Evolutionary conservation across 2,329 filamentous ascomycete species (phyloP).

Genomic region (Sporothrix mexicana): DNA sequence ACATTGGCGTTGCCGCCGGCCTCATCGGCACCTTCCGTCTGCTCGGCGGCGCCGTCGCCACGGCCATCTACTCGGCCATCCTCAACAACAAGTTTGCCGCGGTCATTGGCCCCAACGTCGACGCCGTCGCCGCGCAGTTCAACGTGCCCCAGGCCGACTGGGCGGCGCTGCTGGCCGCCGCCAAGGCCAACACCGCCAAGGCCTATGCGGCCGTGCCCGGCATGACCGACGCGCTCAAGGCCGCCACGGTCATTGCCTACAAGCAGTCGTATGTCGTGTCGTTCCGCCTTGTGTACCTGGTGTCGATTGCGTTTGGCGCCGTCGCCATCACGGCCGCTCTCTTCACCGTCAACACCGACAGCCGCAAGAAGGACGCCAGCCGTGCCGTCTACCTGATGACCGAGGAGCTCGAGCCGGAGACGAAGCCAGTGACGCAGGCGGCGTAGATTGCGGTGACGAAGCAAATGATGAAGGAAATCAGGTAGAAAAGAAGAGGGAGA

Average conservation of each 20-base stretch:
- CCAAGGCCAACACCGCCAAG: slow-evolving; percentile 44
- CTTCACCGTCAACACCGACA: slow-evolving; percentile 43
- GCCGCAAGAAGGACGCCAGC: slow-evolving; percentile 42
- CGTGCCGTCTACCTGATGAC: slow-evolving; percentile 41
- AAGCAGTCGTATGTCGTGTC: slow-evolving; percentile 45
- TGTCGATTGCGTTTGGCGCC: slow-evolving; percentile 45
- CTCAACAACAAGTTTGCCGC: slow-evolving; percentile 41
- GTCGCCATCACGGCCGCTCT: slow-evolving; percentile 42
- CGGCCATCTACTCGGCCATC: slow-evolving; percentile 48
- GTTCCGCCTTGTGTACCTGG: slow-evolving; percentile 45
- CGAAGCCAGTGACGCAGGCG: not conserved
- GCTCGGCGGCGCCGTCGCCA: slow-evolving; percentile 47
- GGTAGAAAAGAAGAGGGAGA: too few species aligned
- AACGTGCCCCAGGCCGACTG: slow-evolving; percentile 37
- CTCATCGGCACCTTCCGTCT: slow-evolving; percentile 47
- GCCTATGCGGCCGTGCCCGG: slow-evolving; percentile 44
- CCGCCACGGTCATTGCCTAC: slow-evolving; percentile 42
- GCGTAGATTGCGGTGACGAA: not conserved
- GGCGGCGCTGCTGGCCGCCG: slow-evolving; percentile 41
- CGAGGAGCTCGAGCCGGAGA: slow-evolving; percentile 34
- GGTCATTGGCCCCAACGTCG: slow-evolving; percentile 38
- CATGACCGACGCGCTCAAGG: slow-evolving; percentile 41
- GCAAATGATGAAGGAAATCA: not conserved
- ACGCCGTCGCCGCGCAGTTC: slow-evolving; percentile 34
- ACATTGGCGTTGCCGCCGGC: slow-evolving; percentile 48